A percentile compares a stretch with the other conserved stretches of the same genome.
Conservation (phyloP, 352 stramenopile species). For the Phytophthora agathidicida region DNA sequence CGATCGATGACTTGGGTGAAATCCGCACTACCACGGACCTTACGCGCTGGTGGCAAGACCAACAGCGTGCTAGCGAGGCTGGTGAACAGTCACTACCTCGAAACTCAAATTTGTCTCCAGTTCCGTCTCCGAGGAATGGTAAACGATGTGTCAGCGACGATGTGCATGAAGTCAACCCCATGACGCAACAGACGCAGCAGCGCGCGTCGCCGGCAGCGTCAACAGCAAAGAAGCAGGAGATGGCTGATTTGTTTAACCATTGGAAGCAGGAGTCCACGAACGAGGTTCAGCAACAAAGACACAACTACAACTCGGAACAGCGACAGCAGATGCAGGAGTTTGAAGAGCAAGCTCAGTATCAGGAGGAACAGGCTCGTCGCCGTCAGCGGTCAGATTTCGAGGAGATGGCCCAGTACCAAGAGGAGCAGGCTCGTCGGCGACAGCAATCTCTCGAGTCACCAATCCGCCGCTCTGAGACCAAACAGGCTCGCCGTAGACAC, state of each 20-base stretch:
- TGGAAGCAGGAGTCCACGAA: conserved; percentile 42
- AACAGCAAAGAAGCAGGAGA: conserved; percentile 36
- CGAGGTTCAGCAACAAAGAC: conserved; percentile 25
- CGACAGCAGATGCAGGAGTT: conserved; percentile 33
- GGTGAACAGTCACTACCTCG: conserved; percentile 4
- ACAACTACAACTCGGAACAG: conserved; percentile 14
- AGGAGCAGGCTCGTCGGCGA: conserved; percentile 34
- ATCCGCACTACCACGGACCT: conserved; percentile 55
- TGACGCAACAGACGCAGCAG: conserved; percentile 10
- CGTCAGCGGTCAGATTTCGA: conserved; percentile 37
- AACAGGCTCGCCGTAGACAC: conserved; percentile 33
- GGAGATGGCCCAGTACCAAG: conserved; percentile 34
- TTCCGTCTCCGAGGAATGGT: conserved; percentile 16
- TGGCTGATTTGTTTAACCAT: conserved; percentile 38
- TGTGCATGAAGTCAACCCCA: conserved; percentile 5
- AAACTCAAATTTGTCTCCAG: conserved; percentile 17
- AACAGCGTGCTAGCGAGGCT: conserved; percentile 25
- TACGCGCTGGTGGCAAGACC: conserved; percentile 52
- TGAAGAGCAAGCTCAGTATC: conserved; percentile 34
- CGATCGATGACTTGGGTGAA: conserved; percentile 40
- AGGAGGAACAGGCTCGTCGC: conserved; percentile 35
- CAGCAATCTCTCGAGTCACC: conserved; percentile 22
- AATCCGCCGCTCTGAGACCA: conserved; percentile 9
- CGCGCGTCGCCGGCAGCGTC: conserved; percentile 4
- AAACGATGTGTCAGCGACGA: conserved; percentile 16